Evolutionary conservation across 78 protist species (phyloP), one percentile per base, ranked within the genome.

Genomic region (Pelomyxa schiedti): DNA sequence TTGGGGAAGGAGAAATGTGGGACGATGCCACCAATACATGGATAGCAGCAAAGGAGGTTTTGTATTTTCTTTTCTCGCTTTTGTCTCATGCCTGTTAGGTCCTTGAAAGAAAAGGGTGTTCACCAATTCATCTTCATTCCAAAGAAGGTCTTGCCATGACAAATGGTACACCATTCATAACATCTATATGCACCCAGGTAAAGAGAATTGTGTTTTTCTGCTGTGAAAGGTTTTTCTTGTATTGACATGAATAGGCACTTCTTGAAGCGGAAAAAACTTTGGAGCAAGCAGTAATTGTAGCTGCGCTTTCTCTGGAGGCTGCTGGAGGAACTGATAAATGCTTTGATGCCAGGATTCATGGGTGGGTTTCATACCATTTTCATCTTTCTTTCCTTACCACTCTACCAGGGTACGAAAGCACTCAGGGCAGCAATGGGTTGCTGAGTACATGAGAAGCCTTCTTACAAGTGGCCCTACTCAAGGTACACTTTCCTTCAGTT

Each of bases 101-200:
- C 8, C 36, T 76, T 5, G 38, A 29, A 4, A 8, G 36, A 41
- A 38, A 53, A 28, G 39, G 47, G 28, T 32, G 78, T 9, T 22
- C 22, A 64, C 79, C 81, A 42, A 69, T 89, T 9, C 65, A 40
- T 30, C 74, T 88, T 47, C 38, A 24, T 1, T 90, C 95, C 4
- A 91, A 92, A 65, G 95, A 92, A 35, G 97, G 97, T 52, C 86
- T 93, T 35, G 89, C 95, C 52, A 36, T 93, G 71, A 93, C 91
- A 39, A 93, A 93, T 83, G 97, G 97, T 35, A 93, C 97, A 1
- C 94, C 88, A 68, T 63, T 93, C 41, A 93, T 93, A 39, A 69
- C 91, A 39, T 64, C 91, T 38, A 8, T 86, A 32, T 90, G 88
- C 1, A 35, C 82, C n/a, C n/a, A n/a, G n/a, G n/a, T n/a, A n/a